Evolutionary conservation across 129 eudicot genomes (phyloP), one percentile per base, ranked within the genome.

Genomic region (Erigeron canadensis): DNA sequence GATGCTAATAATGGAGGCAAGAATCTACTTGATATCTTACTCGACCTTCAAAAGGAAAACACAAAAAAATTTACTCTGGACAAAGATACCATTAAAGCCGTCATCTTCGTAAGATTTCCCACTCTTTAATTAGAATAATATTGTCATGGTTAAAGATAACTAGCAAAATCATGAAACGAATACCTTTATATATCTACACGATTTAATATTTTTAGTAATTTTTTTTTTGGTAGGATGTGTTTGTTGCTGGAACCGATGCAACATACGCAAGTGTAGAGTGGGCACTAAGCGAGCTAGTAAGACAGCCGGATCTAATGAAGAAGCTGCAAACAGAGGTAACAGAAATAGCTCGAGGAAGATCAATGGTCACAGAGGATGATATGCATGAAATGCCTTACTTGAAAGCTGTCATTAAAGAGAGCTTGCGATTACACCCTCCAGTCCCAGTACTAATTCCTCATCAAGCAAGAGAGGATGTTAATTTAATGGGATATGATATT

Each of bases 381-480:
- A n/a, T n/a, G n/a, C n/a, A n/a, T n/a, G n/a, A n/a, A n/a, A n/a
- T n/a, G n/a, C n/a, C n/a, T n/a, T n/a, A n/a, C n/a, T n/a, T n/a
- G n/a, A n/a, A n/a, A n/a, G n/a, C n/a, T n/a, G n/a, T n/a, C n/a
- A n/a, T n/a, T n/a, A n/a, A n/a, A n/a, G n/a, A n/a, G n/a, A n/a
- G n/a, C n/a, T n/a, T n/a, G n/a, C n/a, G n/a, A n/a, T n/a, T n/a
- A n/a, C n/a, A n/a, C n/a, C n/a, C n/a, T n/a, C n/a, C n/a, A n/a
- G 60, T 76, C 19, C 74, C 72, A 1, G 67, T 76, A 34, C 78
- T 74, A 21, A 10, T 57, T 23, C 73, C 73, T 41, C 66, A 50
- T 7, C 67, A 66, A 58, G 18, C 74, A 56, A 56, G 13, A n/a
- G 5, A 28, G 2, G 19, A 75, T 42, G 73, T 54, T 15, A 67